Base-by-base conservation (phyloP, 1,284 basidiomycete species). In the Boletus semigastroideus region DNA sequence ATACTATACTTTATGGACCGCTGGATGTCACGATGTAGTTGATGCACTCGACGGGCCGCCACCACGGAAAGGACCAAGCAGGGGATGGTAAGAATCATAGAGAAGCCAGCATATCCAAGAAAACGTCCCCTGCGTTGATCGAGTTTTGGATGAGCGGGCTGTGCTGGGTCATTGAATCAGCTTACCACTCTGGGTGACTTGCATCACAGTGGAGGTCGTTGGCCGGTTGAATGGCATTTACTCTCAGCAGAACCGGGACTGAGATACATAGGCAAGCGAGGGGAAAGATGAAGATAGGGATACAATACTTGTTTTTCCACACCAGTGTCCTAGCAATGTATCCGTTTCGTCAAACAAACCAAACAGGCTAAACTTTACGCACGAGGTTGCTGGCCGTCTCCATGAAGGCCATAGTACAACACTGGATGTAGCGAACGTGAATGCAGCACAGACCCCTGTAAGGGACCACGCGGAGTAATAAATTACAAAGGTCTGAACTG, bases 181-280 rank as follows among this genome's bases (percentile, higher is more conserved):
- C 74, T 41, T 59, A 84, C 84, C 83, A 85, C 48, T 77, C 65
- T 1, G 82, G 82, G 56, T 69, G 57, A 17, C 70, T 75, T 27
- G 75, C 74, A 58, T 85, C 82, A 59, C 84, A 86, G 52, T 75
- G 74, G 49, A 87, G 63, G 53, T 77, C 78, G 46, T 83, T 75
- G 4, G 60, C 59, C 2, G 77, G 77, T 38, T 73, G 61, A 6
- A 77, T 71, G 9, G 78, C 74, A 53, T 79, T 63, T 8, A 76
- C 65, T 51, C 64, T 71, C 31, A 83, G 53, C 6, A 79, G 61
- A 34, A 80, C 61, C 2, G 70, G 68, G 19, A 79, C 57, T 40
- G 83, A 76, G 12, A 74, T 60, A 1, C 67, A 65, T 11, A 78
- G 70, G 6, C 77, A 74, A 9, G 74, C 58, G 20, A 75, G 37